Evolutionary conservation across 495 filamentous ascomycete species (phyloP).

Genomic region (Echria macrotheca): DNA sequence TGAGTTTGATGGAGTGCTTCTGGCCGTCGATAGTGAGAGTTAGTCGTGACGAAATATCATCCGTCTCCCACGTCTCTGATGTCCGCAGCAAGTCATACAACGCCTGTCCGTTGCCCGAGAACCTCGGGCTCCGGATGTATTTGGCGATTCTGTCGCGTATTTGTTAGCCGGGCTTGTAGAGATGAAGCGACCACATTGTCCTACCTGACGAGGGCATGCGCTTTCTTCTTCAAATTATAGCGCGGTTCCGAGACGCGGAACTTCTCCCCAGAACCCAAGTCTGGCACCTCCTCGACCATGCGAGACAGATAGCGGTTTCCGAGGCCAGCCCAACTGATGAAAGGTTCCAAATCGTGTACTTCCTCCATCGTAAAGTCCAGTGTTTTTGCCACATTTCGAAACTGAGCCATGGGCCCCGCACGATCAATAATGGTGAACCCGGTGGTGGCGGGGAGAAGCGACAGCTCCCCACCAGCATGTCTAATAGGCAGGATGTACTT

Average conservation of each 20-base stretch:
- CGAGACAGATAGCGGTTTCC: slow-evolving; percentile 30
- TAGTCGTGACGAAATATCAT: slow-evolving; percentile 27
- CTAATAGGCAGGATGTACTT: slow-evolving; percentile 1
- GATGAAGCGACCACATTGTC: no score
- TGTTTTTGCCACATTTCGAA: slow-evolving; percentile 22
- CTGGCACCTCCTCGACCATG: slow-evolving; percentile 29
- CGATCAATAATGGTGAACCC: slow-evolving; percentile 36
- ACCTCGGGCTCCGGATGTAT: slow-evolving; percentile 29
- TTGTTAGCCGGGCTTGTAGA: no score
- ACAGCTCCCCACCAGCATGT: slow-evolving; percentile 3
- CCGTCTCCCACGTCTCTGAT: slow-evolving; percentile 25
- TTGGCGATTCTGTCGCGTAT: slow-evolving; percentile 22
- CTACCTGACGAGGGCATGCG: slow-evolving; percentile 31
- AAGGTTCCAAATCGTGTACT: slow-evolving; percentile 23
- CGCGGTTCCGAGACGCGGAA: slow-evolving; percentile 19
- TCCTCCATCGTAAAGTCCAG: slow-evolving; percentile 35
- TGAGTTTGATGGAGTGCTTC: slow-evolving; percentile 15
- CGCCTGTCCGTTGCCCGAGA: slow-evolving; percentile 11
- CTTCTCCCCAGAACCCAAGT: slow-evolving; percentile 16
- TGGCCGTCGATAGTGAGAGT: slow-evolving; percentile 21
- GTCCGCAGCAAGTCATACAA: slow-evolving; percentile 29
- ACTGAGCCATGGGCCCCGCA: slow-evolving; percentile 20
- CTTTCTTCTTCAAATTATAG: slow-evolving; percentile 27
- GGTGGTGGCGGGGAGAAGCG: slow-evolving; percentile 3
- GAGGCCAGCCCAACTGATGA: slow-evolving; percentile 30